These are phyloP conservation scores for Panellus pusillus DNA, from an alignment of 768 basidiomycete species.

Conservation along the genomic window DNA sequence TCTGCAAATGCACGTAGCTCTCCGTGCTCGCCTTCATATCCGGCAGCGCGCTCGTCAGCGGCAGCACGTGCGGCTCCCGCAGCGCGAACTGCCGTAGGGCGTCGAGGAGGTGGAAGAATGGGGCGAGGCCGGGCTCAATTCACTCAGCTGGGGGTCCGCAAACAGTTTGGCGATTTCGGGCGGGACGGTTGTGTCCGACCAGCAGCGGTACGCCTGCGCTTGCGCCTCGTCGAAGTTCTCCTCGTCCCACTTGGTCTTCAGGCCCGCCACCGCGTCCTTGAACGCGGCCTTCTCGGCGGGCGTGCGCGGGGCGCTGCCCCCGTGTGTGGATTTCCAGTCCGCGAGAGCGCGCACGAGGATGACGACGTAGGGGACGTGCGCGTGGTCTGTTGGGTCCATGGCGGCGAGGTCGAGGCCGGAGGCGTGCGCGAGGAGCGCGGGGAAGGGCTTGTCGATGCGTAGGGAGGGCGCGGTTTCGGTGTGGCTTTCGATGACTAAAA, in stretches of 20 bases:
- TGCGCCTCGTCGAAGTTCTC: constrained; percentile 98
- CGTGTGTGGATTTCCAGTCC: constrained; percentile 82
- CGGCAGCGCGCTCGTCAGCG: constrained; percentile 83
- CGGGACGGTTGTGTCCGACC: constrained; percentile 63
- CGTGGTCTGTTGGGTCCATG: constrained; percentile 88
- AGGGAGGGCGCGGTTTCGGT: constrained; percentile 74
- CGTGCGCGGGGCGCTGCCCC: constrained; percentile 57
- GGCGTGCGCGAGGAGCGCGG: constrained; percentile 73
- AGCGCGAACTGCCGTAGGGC: constrained; percentile 70
- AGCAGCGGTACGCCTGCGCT: constrained; percentile 81
- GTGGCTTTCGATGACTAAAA: constrained; percentile 83
- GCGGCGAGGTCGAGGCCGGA: constrained; percentile 66
- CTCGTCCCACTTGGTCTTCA: constrained; percentile 79
- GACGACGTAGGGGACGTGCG: constrained; percentile 87
- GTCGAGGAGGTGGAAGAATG: constrained; percentile 77
- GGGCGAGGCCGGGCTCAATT: constrained; percentile 48
- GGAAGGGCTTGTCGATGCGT: constrained; percentile 88
- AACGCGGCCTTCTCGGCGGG: constrained; percentile 74
- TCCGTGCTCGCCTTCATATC: constrained; percentile 95
- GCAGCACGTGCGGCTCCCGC: constrained; percentile 61
- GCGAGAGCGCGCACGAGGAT: constrained; percentile 83
- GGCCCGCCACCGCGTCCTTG: constrained; percentile 60
- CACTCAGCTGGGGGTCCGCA: constrained; percentile 51
- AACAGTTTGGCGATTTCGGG: constrained; percentile 67
- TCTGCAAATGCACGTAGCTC: constrained; percentile 82